Base-by-base conservation (phyloP, 257 asterid species). In the Salvia hispanica region DNA sequence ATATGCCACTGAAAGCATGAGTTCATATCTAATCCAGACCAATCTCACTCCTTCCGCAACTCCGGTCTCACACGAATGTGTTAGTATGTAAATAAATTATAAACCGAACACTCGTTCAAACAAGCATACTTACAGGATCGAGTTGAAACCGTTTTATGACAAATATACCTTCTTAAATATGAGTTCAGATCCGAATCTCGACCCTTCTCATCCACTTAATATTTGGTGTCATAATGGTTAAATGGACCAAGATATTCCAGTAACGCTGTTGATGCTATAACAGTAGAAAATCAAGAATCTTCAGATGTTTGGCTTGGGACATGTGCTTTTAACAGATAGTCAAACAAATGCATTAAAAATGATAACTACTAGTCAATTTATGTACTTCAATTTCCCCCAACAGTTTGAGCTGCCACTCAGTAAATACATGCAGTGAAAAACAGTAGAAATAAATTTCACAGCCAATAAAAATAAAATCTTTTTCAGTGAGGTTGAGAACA, bases 241-340 rank as follows among this genome's bases (percentile, higher is more conserved):
- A 51, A 51, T 58, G 44, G 67, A 18, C 34, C 58, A 42, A 55
- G 12, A 57, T 6, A 3, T 21, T 62, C 46, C 51, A 58, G 4
- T 9, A 16, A 53, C 60, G 48, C 7, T 70, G 42, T 36, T 47
- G 5, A 4, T 7, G 43, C 28, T 9, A 14, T 46, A 25, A 18
- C 28, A 59, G 12, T 48, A 18, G 65, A 52, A 64, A 77, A 45
- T 21, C 65, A 67, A 68, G 72, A 63, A 10, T 68, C 43, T 62
- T 25, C 12, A 9, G 50, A 42, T 67, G 34, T 28, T 58, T 69
- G 75, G 77, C 25, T 58, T 69, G 72, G 77, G 37, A 70, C 52
- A 48, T 70, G 77, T 70, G 74, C 42, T 6, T 18, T 12, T 25
- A 12, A 61, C 51, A 66, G 5, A 62, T 63, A 60, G 79, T 74